Evolutionary conservation across 2,329 filamentous ascomycete species (phyloP), one percentile per base, ranked within the genome.

Genomic region (Ophidiomyces ophidiicola): DNA sequence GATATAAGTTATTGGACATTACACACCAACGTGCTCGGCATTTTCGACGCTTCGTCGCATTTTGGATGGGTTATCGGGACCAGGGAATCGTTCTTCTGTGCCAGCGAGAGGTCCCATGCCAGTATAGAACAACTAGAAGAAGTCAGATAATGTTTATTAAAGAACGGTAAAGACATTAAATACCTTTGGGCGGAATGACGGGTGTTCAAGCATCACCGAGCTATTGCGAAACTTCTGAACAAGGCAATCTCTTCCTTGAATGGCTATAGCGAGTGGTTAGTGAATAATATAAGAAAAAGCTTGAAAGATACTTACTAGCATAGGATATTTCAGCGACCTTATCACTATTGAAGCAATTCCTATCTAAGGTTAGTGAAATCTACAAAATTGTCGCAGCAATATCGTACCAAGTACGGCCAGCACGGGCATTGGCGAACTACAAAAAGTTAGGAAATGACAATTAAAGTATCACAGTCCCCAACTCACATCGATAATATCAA

Each of bases 181-280:
- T 58, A 86, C 81, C 70, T 92, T 92, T 0, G 90, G 90, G 1
- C 85, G 78, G 52, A 85, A 93, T 37, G 80, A 77, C 0, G 76
- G 69, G 7, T 78, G 74, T 61, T 96, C 87, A 1, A 88, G 69
- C 85, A 96, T 94, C 20, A 98, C 86, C 0, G 85, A 88, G 26
- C 85, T 94, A 64, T 98, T 98, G 24, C 90, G 79, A 55, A 98
- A 98, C 56, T 96, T 94, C 58, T 92, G 82, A 5, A 94, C 76
- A 0, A 96, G 70, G 47, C 84, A 88, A 54, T 94, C 86, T 46
- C 81, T 80, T 32, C 90, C 90, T 65, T 98, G 90, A 44, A 94
- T 88, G 8, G 87, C 82, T 86, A 42, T 29, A 24, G 14, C 10
- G 11, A 20, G 21, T 34, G 24, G 37, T 65, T 40, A 64, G 53